Evolutionary conservation across 2,329 filamentous ascomycete genomes (phyloP).

Genomic region (Scytalidium sp.): DNA sequence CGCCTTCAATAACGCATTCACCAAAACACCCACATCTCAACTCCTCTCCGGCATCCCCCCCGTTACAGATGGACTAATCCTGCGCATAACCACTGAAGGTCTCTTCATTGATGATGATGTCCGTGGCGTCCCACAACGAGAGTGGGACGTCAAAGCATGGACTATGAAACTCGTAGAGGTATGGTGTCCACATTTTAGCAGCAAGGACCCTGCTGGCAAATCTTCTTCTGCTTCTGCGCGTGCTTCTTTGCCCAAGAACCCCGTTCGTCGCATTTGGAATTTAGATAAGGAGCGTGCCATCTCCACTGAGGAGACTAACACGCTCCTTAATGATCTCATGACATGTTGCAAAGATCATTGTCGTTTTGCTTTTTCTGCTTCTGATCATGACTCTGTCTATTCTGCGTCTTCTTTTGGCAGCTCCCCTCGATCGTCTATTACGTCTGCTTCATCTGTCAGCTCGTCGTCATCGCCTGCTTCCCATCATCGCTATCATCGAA

Average conservation of each 20-base stretch:
- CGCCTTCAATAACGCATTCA: conserved; percentile 84
- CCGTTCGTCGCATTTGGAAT: conserved; percentile 30
- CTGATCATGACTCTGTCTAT: conserved; percentile 39
- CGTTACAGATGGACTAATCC: conserved; percentile 87
- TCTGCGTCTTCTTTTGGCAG: conserved; percentile 29
- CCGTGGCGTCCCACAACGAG: conserved; percentile 83
- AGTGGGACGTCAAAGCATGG: conserved; percentile 99
- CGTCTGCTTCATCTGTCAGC: conserved; percentile 26
- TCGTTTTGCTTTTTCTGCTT: conserved; percentile 38
- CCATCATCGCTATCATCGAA: neutral
- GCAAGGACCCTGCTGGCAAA: conserved; percentile 29
- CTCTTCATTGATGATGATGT: conserved; percentile 97
- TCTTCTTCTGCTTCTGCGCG: conserved; percentile 39
- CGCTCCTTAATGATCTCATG: conserved; percentile 60
- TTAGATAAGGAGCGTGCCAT: conserved; percentile 34
- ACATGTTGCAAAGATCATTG: conserved; percentile 64
- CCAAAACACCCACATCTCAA: conserved; percentile 86
- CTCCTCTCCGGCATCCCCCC: conserved; percentile 79
- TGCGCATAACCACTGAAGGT: conserved; percentile 90
- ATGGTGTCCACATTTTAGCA: conserved; percentile 69
- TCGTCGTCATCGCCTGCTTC: conserved; percentile 20
- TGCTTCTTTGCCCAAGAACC: conserved; percentile 30
- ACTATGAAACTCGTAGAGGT: conserved; percentile 91
- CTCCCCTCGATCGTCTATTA: conserved; percentile 22
- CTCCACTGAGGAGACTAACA: conserved; percentile 63